Base-by-base conservation (phyloP, 495 filamentous ascomycete genomes). In the Daldinia decipiens region DNA sequence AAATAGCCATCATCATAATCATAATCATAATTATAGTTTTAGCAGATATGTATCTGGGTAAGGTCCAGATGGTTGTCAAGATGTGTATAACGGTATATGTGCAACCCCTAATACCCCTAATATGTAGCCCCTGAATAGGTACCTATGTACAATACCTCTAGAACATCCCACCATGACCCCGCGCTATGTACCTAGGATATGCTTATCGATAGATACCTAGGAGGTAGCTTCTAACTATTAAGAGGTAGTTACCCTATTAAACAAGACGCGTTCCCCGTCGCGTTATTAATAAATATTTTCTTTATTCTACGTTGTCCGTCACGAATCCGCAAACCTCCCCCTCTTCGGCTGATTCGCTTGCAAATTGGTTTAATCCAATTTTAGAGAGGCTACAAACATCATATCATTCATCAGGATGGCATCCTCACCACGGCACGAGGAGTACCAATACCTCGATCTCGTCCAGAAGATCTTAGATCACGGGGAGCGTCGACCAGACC, bases 401-500 rank as follows among this genome's bases (percentile, higher is more conserved):
- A 59, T 29, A 15, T 15, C 45, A 17, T 8, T 38, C 29, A 1
- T 1, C 19, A 67, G 13, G 36, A 72, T 72, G 70, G 61, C 59
- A 5, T 67, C 69, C 19, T 13, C 56, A 65, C 31, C 55, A 32
- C 68, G 68, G 13, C 90, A 92, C 71, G 89, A 93, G 77, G 92
- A 94, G 80, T 77, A 91, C 75, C 91, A 93, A 77, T 93, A 93
- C 77, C 87, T 93, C 60, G 83, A 89, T 67, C 82, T 96, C 34
- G 90, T 96, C 74, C 90, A 87, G 62, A 82, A 87, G 67, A 95
- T 97, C 74, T 85, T 97, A 24, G 78, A 85, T 24, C 77, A 87
- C 40, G 94, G 94, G 67, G 93, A 96, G 76, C 87, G 91, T 78
- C 87, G 93, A 7, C 92, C 92, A 29, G 93, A 97, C 76, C 83